Evolutionary conservation across 129 eudicot genomes (phyloP).

Genomic region (Flaveria linearis): DNA sequence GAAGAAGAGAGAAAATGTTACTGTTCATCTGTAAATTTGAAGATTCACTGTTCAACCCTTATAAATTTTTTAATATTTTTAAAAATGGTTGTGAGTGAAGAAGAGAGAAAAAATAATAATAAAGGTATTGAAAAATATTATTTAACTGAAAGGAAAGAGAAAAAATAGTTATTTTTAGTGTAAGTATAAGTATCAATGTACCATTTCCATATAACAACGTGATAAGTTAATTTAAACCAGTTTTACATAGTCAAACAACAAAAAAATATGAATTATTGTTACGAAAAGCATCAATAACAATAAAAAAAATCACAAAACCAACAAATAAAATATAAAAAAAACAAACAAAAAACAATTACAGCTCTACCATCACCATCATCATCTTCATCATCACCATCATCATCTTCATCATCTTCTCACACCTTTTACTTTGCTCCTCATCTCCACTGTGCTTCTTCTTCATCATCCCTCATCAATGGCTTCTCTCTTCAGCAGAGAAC

Average conservation of each 20-base stretch:
- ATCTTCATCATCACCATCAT: slow-evolving; percentile 24
- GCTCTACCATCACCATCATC: slow-evolving; percentile 3
- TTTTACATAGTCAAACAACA: slow-evolving; percentile 24
- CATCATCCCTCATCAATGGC: slow-evolving; percentile 61
- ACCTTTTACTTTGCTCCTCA: slow-evolving; percentile 19
- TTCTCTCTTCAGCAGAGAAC: slow-evolving; percentile 82
- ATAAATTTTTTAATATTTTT: too few relatives aligned
- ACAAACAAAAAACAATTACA: slow-evolving; percentile 21
- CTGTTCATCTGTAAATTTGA: too few relatives aligned
- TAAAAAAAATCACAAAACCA: not conserved
- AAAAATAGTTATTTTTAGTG: too few relatives aligned
- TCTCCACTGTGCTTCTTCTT: slow-evolving; percentile 6
- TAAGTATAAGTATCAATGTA: too few relatives aligned
- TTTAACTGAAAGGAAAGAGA: too few relatives aligned
- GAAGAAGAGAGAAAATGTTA: too few relatives aligned
- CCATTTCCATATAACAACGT: too few relatives aligned
- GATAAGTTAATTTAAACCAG: not conserved
- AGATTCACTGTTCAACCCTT: too few relatives aligned
- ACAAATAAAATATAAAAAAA: not conserved
- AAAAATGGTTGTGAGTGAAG: too few relatives aligned
- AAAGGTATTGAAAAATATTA: too few relatives aligned
- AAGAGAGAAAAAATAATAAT: too few relatives aligned
- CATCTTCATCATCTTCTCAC: slow-evolving; percentile 28
- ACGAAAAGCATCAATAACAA: slow-evolving; percentile 1
- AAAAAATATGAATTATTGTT: slow-evolving; percentile 1